Evolutionary conservation across 2,329 filamentous ascomycete genomes (phyloP).

Genomic region (Fusarium staphyleae): DNA sequence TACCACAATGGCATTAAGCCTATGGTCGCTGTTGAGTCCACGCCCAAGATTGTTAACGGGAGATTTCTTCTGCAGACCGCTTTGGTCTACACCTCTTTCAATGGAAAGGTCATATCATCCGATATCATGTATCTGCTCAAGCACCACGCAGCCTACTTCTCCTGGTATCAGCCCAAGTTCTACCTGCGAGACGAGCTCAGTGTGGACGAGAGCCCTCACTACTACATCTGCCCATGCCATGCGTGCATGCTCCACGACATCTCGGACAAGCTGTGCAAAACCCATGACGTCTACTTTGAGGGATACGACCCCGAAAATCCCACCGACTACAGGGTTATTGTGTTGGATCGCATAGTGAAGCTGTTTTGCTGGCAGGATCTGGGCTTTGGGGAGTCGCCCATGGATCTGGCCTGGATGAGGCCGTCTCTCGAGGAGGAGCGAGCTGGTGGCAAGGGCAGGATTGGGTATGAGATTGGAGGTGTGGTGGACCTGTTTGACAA

Average conservation of each 20-base stretch:
- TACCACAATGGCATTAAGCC: too few species aligned
- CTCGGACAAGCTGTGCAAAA: neutral
- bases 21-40: too few species aligned
- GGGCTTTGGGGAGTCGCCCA: neutral
- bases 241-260: neutral
- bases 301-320: neutral
- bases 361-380: neutral
- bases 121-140: too few species aligned
- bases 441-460: neutral
- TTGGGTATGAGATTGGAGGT: neutral
- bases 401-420: neutral
- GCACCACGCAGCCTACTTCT: neutral
- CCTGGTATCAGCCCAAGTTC: neutral
- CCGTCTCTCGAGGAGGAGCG: neutral
- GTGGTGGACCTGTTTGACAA: neutral
- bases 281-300: neutral
- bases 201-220: neutral
- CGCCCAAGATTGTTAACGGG: neutral
- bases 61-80: neutral
- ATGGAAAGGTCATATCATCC: too few species aligned
- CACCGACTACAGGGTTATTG: neutral
- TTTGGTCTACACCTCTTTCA: neutral
- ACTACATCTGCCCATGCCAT: neutral
- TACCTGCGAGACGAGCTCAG: neutral
- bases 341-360: neutral